These are phyloP conservation scores for Paspalum vaginatum DNA, from an alignment of 176 grass and related monocot species.

Conservation along the genomic window DNA sequence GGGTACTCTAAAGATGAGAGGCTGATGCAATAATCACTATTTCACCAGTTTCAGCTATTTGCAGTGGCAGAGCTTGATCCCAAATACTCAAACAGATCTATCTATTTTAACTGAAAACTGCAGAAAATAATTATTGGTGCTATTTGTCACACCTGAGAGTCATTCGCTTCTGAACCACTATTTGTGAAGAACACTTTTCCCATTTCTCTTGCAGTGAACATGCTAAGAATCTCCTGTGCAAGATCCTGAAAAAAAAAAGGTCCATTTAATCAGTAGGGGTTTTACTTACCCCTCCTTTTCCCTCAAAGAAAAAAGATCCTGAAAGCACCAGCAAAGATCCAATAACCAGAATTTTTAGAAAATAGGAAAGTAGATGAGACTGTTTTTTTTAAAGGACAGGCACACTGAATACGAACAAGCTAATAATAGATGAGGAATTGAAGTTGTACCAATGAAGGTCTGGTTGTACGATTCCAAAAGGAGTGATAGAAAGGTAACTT, in stretches of 20 bases:
- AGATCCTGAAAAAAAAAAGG: conserved; percentile 63
- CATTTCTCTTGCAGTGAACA: conserved; percentile 92
- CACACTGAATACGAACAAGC: neutral
- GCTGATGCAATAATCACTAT: neutral
- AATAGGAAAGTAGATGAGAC: neutral
- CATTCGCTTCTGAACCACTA: conserved; percentile 99
- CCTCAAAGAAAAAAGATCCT: conserved; percentile 44
- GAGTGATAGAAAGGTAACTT: conserved; percentile 96
- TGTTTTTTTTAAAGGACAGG: conserved; percentile 6
- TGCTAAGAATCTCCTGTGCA: conserved; percentile 77
- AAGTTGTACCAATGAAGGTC: conserved; percentile 73
- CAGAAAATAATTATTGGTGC: neutral
- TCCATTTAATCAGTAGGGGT: no score
- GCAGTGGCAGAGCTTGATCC: neutral
- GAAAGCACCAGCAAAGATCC: conserved; percentile 25
- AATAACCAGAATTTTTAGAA: conserved; percentile 6
- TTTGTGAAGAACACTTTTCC: conserved; percentile 97
- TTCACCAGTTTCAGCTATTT: conserved; percentile 9
- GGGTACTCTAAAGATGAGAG: neutral
- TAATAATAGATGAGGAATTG: conserved; percentile 1
- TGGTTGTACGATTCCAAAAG: conserved; percentile 98
- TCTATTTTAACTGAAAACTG: neutral
- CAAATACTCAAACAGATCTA: no score
- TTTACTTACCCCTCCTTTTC: no score
- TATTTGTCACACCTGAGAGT: conserved; percentile 68